Percentiles rank a stretch among this genome's conserved stretches.
phyloP scores from a whole-genome alignment of 2,329 filamentous ascomycete genomes.

The Xylaria sp. region DNA sequence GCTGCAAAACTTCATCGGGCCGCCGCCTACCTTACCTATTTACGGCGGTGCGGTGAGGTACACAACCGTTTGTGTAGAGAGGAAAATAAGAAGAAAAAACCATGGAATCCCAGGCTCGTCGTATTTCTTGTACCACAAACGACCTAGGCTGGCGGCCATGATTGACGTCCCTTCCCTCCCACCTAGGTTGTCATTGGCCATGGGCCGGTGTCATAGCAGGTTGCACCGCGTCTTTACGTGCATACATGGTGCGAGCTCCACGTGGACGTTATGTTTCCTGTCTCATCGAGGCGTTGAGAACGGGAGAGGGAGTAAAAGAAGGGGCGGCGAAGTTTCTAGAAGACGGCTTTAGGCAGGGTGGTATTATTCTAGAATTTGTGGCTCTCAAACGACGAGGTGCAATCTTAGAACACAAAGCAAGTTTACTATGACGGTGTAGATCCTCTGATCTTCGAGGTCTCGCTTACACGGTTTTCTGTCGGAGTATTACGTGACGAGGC shows the following conservation, averaged over 20 bases:
- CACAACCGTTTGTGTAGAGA: conserved; percentile 1
- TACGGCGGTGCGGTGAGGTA: background rate
- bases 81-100: background rate
- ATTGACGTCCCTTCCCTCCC: too few species aligned
- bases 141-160: background rate
- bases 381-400: conserved; percentile 5
- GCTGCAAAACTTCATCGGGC: conserved; percentile 32
- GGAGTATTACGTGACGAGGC: conserved; percentile 5
- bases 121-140: background rate
- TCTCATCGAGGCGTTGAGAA: background rate
- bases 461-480: background rate
- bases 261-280: conserved; percentile 28
- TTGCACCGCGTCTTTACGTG: conserved; percentile 28
- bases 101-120: conserved; percentile 9
- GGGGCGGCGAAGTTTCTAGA: background rate
- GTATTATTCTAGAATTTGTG: conserved; percentile 28
- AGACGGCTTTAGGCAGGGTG: conserved; percentile 11
- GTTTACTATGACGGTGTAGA: background rate
- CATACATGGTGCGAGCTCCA: conserved; percentile 33
- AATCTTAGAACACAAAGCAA: background rate
- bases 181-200: background rate
- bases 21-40: conserved; percentile 10
- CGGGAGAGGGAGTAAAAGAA: too few species aligned
- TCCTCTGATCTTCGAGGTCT: background rate
- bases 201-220: conserved; percentile 24